These are phyloP conservation scores for Lasiosphaeris hirsuta DNA, from an alignment of 495 filamentous ascomycete species.

Conservation along the genomic window DNA sequence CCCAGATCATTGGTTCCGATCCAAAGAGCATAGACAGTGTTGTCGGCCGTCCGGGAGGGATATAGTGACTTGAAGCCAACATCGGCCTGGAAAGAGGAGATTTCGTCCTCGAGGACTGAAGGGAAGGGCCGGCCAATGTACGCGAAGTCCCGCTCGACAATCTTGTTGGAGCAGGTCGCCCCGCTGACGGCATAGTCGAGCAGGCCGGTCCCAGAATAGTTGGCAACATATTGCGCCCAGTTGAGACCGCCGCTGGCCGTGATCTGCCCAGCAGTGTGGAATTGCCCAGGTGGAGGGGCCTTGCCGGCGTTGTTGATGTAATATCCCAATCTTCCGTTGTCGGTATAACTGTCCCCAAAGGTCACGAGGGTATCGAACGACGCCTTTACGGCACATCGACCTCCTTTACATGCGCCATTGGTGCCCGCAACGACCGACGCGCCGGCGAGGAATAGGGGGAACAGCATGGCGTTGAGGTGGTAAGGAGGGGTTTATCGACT, in stretches of 20 bases:
- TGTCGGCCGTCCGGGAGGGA: conserved; percentile 46
- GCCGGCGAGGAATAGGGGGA: conserved; percentile 24
- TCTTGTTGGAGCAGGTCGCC: conserved; percentile 65
- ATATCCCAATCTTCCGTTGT: conserved; percentile 62
- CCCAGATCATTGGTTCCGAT: conserved; percentile 79
- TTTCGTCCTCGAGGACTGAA: conserved; percentile 61
- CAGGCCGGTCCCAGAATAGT: conserved; percentile 54
- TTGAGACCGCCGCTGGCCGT: conserved; percentile 61
- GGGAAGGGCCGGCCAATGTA: conserved; percentile 54
- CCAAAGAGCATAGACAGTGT: conserved; percentile 71
- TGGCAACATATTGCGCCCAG: conserved; percentile 63
- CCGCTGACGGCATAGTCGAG: conserved; percentile 72
- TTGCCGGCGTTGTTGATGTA: conserved; percentile 55
- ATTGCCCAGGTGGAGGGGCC: conserved; percentile 58
- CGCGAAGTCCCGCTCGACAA: conserved; percentile 52
- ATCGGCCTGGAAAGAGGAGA: conserved; percentile 67
- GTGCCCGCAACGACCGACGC: conserved; percentile 20
- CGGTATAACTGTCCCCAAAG: conserved; percentile 75
- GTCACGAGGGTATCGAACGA: conserved; percentile 34
- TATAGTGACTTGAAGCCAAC: conserved; percentile 48
- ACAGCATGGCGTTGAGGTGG: conserved; percentile 21
- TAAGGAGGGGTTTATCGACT: neutral
- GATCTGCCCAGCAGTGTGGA: conserved; percentile 38
- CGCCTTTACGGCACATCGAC: conserved; percentile 1
- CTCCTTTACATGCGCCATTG: conserved; percentile 5